Evolutionary conservation across 2,329 filamentous ascomycete species (phyloP).

Genomic region (Colletotrichum falcatum): DNA sequence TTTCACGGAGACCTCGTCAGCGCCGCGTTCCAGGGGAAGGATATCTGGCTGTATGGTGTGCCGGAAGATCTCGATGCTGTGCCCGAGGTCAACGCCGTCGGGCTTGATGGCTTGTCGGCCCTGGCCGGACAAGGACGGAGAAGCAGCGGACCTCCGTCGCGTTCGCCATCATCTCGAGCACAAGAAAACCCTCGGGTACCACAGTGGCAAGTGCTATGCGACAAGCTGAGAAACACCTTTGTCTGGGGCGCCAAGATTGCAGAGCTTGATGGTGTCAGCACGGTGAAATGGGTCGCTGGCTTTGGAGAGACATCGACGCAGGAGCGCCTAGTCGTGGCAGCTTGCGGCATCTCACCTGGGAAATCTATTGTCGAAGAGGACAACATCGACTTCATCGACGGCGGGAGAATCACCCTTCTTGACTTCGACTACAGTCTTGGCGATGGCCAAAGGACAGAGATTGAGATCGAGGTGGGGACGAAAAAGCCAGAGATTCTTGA

Average conservation of each 20-base stretch:
- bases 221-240: conserved; percentile 77
- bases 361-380: conserved; percentile 75
- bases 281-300: conserved; percentile 77
- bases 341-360: conserved; percentile 73
- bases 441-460: conserved; percentile 67
- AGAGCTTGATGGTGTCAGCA: conserved; percentile 74
- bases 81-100: conserved; percentile 54
- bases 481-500: conserved; percentile 76
- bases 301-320: conserved; percentile 60
- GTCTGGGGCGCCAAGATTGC: conserved; percentile 75
- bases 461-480: conserved; percentile 81
- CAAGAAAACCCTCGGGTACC: conserved; percentile 60
- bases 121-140: conserved; percentile 49
- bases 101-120: conserved; percentile 46
- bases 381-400: conserved; percentile 80
- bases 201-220: conserved; percentile 77
- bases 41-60: conserved; percentile 84
- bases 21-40: conserved; percentile 77
- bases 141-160: conserved; percentile 56
- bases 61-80: conserved; percentile 77
- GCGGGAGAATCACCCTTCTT: conserved; percentile 77
- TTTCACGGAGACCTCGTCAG: conserved; percentile 78
- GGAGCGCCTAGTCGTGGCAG: conserved; percentile 76
- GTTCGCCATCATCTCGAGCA: conserved; percentile 52
- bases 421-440: conserved; percentile 76